These are phyloP conservation scores for Xylaria arbuscula DNA, from an alignment of 2,329 filamentous ascomycete species.

Conservation along the genomic window DNA sequence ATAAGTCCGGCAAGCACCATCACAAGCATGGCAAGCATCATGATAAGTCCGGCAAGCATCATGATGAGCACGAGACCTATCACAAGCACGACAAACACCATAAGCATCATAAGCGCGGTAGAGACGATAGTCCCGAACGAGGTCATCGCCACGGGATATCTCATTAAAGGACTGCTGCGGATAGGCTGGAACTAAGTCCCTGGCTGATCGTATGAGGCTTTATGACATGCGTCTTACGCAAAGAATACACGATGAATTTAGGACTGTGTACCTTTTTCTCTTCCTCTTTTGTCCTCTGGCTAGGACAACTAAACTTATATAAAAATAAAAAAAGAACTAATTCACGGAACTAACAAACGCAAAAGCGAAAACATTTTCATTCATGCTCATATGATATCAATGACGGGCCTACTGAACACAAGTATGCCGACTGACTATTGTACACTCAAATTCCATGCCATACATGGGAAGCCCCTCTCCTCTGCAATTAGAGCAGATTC, in stretches of 20 bases:
- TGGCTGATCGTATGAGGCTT: too few species aligned
- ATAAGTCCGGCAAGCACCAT: neutral
- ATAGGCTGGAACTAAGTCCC: too few species aligned
- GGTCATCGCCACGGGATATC: neutral
- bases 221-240: too few species aligned
- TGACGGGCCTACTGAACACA: neutral
- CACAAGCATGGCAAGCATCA: neutral
- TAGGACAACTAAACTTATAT: too few species aligned
- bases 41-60: too few species aligned
- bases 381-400: slow-evolving; percentile 5
- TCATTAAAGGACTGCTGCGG: neutral
- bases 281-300: too few species aligned
- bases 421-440: neutral
- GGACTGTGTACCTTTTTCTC: too few species aligned
- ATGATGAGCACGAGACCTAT: neutral
- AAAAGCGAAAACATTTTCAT: neutral
- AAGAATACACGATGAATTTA: too few species aligned
- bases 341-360: neutral
- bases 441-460: slow-evolving; percentile 2
- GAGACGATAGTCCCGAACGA: neutral
- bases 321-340: neutral
- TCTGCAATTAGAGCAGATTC: slow-evolving; percentile 12
- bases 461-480: slow-evolving; percentile 13
- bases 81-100: neutral
- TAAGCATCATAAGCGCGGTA: neutral